Evolutionary conservation across 805 yeast genomes (phyloP).

Genomic region (Maudiozyma saulgeensis): DNA sequence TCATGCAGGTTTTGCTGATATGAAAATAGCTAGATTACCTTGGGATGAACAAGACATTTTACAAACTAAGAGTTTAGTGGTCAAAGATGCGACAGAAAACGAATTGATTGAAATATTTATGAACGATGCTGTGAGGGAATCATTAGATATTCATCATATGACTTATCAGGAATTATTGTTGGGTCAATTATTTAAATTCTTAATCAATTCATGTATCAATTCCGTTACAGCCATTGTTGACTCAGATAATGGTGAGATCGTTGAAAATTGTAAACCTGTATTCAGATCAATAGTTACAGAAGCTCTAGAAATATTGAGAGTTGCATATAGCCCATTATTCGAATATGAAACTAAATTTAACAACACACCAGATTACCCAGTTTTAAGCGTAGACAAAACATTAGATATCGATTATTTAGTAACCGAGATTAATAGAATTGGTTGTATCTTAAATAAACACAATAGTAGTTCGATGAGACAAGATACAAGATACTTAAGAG

Average conservation of each 20-base stretch:
- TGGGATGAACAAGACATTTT: conserved; percentile 18
- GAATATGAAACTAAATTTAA: conserved; percentile 18
- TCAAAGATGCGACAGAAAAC: conserved; percentile 12
- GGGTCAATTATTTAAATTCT: conserved; percentile 65
- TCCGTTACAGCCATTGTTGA: conserved; percentile 72
- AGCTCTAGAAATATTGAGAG: conserved; percentile 24
- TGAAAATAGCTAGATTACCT: conserved; percentile 53
- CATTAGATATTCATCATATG: conserved; percentile 23
- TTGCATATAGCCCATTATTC: conserved; percentile 23
- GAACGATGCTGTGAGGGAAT: conserved; percentile 16
- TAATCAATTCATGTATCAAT: conserved; percentile 76
- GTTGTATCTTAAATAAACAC: conserved; percentile 38
- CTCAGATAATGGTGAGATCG: conserved; percentile 72
- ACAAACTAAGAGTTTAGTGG: conserved; percentile 12
- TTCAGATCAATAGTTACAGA: conserved; percentile 30
- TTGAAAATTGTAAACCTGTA: conserved; percentile 33
- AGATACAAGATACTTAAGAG: conserved; percentile 44
- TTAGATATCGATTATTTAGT: conserved; percentile 30
- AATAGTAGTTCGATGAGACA: conserved; percentile 48
- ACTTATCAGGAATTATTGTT: conserved; percentile 42
- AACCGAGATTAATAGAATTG: conserved; percentile 31
- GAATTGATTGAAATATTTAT: conserved; percentile 24
- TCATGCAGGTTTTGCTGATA: conserved; percentile 66
- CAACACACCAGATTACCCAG: conserved; percentile 20
- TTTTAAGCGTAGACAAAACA: conserved; percentile 17